A percentile compares a stretch with the other conserved stretches of the same genome.
Conservation (phyloP, 1,284 basidiomycete species). For the Megacollybia platyphylla region DNA sequence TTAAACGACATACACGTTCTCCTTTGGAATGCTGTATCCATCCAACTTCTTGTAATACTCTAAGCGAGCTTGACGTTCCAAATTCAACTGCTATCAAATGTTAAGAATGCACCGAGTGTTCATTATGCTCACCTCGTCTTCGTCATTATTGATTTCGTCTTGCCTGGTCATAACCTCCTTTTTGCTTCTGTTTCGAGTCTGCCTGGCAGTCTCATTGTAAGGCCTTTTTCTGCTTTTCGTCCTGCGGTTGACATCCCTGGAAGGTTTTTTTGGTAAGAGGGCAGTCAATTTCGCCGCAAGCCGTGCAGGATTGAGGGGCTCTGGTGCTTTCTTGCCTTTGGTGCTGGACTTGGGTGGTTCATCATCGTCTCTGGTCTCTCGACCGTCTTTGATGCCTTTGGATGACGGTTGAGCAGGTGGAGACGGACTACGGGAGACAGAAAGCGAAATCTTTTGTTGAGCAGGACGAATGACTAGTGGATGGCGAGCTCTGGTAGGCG, state of each 20-base stretch:
- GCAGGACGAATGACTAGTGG: constrained; percentile 4
- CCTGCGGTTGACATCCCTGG: constrained; percentile 2
- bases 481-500: constrained; percentile 8
- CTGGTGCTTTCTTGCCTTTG: constrained; percentile 6
- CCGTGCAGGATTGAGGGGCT: background rate
- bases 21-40: constrained; percentile 38
- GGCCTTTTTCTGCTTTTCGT: constrained; percentile 1
- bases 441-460: no score
- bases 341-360: background rate
- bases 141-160: constrained; percentile 8
- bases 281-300: constrained; percentile 5
- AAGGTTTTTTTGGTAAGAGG: constrained; percentile 5
- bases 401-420: background rate
- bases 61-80: constrained; percentile 35
- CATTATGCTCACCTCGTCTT: background rate
- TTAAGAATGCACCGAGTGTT: background rate
- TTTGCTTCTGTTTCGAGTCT: constrained; percentile 9
- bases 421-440: no score
- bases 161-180: constrained; percentile 9
- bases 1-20: constrained; percentile 46
- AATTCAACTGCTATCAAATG: constrained; percentile 22
- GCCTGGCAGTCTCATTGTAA: background rate
- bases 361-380: background rate
- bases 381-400: background rate
- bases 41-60: constrained; percentile 45